Percentiles rank a stretch among this genome's conserved stretches.
These are phyloP conservation scores for Aspergillus novoparasiticus DNA, from an alignment of 2,329 filamentous ascomycete species.

Conservation along the genomic window DNA sequence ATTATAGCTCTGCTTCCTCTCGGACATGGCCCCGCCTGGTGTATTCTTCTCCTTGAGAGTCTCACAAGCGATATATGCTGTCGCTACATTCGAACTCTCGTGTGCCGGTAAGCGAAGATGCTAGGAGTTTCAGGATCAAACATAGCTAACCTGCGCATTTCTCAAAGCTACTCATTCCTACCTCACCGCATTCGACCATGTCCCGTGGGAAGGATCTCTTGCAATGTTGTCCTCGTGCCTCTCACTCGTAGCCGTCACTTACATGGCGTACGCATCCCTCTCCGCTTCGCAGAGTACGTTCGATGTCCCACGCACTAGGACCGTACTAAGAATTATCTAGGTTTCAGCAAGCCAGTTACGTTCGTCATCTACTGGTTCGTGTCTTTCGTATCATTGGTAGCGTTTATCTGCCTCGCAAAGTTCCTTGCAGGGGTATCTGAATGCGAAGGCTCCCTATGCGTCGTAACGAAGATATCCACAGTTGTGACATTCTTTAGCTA, in stretches of 20 bases:
- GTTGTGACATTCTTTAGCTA: background rate
- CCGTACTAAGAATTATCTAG: background rate
- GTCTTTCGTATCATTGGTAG: background rate
- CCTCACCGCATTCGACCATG: background rate
- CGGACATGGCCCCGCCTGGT: background rate
- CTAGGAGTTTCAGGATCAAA: accelerated
- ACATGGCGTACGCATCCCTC: background rate
- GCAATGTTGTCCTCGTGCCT: background rate
- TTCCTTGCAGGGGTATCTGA: background rate
- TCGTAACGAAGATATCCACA: background rate
- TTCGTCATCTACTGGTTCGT: background rate
- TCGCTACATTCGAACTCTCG: background rate
- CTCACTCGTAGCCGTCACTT: background rate
- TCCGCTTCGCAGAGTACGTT: background rate
- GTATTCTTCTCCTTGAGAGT: background rate
- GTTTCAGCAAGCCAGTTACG: background rate
- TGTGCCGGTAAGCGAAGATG: background rate
- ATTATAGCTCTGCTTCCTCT: background rate
- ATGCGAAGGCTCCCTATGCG: background rate
- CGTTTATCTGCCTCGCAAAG: background rate
- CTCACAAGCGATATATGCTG: background rate
- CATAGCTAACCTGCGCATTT: background rate
- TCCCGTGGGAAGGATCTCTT: background rate
- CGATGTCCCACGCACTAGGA: background rate
- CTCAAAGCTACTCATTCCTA: background rate